Percentiles rank a stretch among this genome's conserved stretches.
Evolutionary conservation across 495 filamentous ascomycete genomes (phyloP).

Genomic region (Xylaria cubensis): DNA sequence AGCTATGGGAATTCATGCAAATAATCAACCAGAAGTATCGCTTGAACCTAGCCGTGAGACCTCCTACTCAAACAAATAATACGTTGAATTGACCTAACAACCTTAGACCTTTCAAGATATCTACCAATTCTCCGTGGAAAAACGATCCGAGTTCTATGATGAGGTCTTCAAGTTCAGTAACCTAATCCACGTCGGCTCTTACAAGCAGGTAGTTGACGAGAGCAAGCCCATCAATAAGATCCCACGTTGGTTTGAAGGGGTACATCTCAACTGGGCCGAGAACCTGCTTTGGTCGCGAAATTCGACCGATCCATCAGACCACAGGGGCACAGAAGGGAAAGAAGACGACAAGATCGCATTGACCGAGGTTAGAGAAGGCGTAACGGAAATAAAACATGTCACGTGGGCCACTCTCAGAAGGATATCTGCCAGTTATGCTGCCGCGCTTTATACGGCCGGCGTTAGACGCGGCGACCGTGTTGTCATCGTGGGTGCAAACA

Average conservation of each 20-base stretch:
- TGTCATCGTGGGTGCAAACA: constrained; percentile 73
- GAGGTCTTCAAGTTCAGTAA: constrained; percentile 64
- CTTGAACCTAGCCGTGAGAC: constrained; percentile 51
- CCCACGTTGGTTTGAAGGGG: constrained; percentile 72
- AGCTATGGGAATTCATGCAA: constrained; percentile 60
- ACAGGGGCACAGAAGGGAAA: constrained; percentile 59
- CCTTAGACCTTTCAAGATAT: constrained; percentile 67
- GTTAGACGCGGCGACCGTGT: constrained; percentile 73
- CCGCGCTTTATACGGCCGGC: constrained; percentile 68
- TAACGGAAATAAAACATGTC: constrained; percentile 58
- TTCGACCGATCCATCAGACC: constrained; percentile 36
- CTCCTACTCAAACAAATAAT: not conserved
- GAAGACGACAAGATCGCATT: constrained; percentile 72
- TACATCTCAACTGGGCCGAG: constrained; percentile 68
- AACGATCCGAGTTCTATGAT: constrained; percentile 70
- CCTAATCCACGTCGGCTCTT: constrained; percentile 67
- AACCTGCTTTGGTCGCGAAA: constrained; percentile 62
- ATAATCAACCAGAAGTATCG: constrained; percentile 52
- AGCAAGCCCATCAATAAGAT: constrained; percentile 69
- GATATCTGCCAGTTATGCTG: constrained; percentile 60
- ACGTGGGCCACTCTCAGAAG: constrained; percentile 69
- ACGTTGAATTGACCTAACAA: constrained; percentile 20
- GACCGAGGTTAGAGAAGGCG: constrained; percentile 77
- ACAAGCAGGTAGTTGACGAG: constrained; percentile 69
- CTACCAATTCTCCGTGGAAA: constrained; percentile 65